A percentile compares a stretch with the other conserved stretches of the same genome.
Evolutionary conservation across 1,139 yeast species (phyloP).

Genomic region (Zygoascus sp.): DNA sequence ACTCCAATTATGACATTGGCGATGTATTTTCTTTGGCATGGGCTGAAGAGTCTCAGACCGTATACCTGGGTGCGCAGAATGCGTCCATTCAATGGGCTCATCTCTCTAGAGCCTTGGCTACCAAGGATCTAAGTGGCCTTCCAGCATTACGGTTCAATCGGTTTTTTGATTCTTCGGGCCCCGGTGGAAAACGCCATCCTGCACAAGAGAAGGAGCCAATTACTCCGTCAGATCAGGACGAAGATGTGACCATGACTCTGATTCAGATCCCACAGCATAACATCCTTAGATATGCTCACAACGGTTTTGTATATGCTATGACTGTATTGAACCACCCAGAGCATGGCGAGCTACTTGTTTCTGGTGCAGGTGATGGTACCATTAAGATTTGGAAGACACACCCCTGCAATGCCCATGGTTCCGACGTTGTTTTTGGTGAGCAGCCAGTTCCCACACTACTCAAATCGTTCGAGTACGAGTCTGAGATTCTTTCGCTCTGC

Average conservation of each 20-base stretch:
- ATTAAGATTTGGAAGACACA: constrained; percentile 62
- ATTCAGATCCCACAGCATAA: constrained; percentile 68
- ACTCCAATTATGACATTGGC: constrained; percentile 83
- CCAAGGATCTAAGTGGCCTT: constrained; percentile 43
- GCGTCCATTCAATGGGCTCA: constrained; percentile 76
- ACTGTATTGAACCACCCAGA: constrained; percentile 33
- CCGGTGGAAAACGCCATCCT: constrained; percentile 54
- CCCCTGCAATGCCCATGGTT: neutral
- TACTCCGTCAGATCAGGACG: neutral
- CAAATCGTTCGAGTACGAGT: constrained; percentile 57
- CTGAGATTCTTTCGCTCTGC: constrained; percentile 53
- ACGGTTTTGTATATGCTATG: constrained; percentile 82
- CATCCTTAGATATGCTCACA: constrained; percentile 77
- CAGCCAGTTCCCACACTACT: constrained; percentile 23
- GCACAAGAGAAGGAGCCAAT: constrained; percentile 23
- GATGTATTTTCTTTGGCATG: constrained; percentile 84
- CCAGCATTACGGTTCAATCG: constrained; percentile 81
- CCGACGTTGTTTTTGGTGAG: neutral
- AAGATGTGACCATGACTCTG: neutral
- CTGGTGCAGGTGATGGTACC: constrained; percentile 90
- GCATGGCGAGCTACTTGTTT: constrained; percentile 43
- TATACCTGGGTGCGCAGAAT: constrained; percentile 88
- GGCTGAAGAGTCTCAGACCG: constrained; percentile 53
- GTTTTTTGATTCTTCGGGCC: constrained; percentile 88
- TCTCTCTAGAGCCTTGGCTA: constrained; percentile 22